Evolutionary conservation across 2,329 filamentous ascomycete genomes (phyloP).

Genomic region (Xylariaceae sp.): DNA sequence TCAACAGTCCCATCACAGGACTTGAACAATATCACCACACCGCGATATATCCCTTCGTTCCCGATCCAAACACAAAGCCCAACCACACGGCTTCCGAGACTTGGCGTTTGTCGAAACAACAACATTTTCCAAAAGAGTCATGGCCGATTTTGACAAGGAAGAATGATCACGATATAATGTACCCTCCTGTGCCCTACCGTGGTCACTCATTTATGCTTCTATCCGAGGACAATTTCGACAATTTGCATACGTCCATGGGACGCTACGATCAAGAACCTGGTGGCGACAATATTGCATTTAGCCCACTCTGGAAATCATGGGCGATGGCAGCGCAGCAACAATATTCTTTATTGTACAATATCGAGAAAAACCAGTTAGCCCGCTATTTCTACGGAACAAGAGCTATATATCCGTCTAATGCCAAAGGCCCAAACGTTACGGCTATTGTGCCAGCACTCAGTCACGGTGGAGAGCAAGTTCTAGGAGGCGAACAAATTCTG

Average conservation of each 20-base stretch:
- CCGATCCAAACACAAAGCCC: constrained; percentile 35
- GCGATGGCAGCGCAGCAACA: constrained; percentile 46
- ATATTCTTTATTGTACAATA: constrained; percentile 46
- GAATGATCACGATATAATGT: constrained; percentile 29
- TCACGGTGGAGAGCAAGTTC: constrained; percentile 3
- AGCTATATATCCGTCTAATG: constrained; percentile 23
- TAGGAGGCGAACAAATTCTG: constrained; percentile 35
- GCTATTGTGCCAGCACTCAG: constrained; percentile 4
- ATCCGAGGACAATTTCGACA: constrained; percentile 36
- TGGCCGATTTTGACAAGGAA: constrained; percentile 13
- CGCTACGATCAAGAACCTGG: constrained; percentile 38
- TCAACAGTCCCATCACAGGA: constrained; percentile 52
- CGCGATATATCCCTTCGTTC: constrained; percentile 50
- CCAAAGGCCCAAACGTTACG: constrained; percentile 15
- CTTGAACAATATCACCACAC: constrained; percentile 53
- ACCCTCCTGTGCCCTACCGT: constrained; percentile 33
- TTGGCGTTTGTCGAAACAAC: constrained; percentile 37
- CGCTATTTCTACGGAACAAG: constrained; percentile 44
- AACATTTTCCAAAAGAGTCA: constrained; percentile 18
- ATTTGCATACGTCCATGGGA: constrained; percentile 45
- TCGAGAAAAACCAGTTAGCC: constrained; percentile 42
- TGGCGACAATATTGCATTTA: constrained; percentile 32
- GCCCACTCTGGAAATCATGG: constrained; percentile 45
- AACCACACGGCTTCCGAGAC: constrained; percentile 24
- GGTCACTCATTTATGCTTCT: constrained; percentile 51